These are phyloP conservation scores for Rhynchospora breviuscula DNA, from an alignment of 176 grass and related monocot species.

Conservation along the genomic window DNA sequence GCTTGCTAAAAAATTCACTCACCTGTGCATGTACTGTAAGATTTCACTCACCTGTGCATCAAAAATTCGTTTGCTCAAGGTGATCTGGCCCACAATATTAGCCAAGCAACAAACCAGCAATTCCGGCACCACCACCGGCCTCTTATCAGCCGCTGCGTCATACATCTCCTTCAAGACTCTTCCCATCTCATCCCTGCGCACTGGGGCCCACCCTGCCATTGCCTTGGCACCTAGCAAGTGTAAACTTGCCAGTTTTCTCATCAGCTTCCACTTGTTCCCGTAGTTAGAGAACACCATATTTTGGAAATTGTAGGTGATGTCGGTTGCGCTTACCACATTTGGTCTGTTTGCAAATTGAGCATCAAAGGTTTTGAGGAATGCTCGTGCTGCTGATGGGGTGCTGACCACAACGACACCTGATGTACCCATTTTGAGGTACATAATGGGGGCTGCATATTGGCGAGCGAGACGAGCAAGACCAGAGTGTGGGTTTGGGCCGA, in stretches of 20 bases:
- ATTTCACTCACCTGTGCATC: constrained; percentile 20
- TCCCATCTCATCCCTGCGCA: constrained; percentile 51
- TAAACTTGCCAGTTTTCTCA: constrained; percentile 76
- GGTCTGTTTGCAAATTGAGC: constrained; percentile 61
- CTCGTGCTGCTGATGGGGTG: constrained; percentile 41
- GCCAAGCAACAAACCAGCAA: constrained; percentile 69
- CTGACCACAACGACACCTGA: constrained; percentile 56
- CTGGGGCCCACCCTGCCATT: constrained; percentile 45
- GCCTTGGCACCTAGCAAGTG: constrained; percentile 71
- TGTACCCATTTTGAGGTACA: constrained; percentile 82
- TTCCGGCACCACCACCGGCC: constrained; percentile 55
- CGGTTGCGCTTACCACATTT: constrained; percentile 39
- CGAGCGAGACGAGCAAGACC: constrained; percentile 51
- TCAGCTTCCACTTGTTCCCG: constrained; percentile 65
- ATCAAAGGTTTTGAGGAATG: constrained; percentile 70
- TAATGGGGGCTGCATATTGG: constrained; percentile 44
- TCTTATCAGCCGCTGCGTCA: constrained; percentile 3
- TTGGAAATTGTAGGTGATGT: constrained; percentile 69
- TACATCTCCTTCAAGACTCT: constrained; percentile 28
- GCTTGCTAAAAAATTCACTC: too few species aligned
- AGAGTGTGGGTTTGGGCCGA: constrained; percentile 63
- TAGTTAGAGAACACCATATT: constrained; percentile 95
- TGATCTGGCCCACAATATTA: constrained; percentile 74
- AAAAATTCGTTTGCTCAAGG: constrained; percentile 72
- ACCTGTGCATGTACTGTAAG: neutral